Percentiles rank a stretch among this genome's conserved stretches.
Evolutionary conservation across 2,329 filamentous ascomycete species (phyloP).

Genomic region (Diaporthe helianthi): DNA sequence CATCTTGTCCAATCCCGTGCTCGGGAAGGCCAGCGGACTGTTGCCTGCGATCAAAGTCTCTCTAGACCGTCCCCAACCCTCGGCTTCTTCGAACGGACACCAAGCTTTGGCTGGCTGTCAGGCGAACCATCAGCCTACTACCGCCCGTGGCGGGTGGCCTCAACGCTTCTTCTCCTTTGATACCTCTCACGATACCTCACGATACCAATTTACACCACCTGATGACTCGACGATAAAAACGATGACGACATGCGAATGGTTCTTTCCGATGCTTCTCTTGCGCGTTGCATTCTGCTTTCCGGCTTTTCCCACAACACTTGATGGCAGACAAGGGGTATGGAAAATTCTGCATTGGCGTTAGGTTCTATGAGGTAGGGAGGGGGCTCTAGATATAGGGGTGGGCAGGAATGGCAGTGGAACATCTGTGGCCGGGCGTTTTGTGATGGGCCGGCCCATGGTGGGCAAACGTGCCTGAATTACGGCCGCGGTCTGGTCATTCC

Average conservation of each 20-base stretch:
- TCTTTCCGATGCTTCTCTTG: constrained; percentile 13
- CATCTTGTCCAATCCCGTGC: neutral
- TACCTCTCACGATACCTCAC: constrained; percentile 33
- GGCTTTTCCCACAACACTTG: constrained; percentile 21
- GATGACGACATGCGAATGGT: constrained; percentile 27
- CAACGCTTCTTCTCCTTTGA: constrained; percentile 23
- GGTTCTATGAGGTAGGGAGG: constrained; percentile 18
- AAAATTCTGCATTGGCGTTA: constrained; percentile 30
- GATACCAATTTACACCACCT: constrained; percentile 34
- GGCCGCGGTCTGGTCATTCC: constrained; percentile 8
- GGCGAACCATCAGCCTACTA: neutral
- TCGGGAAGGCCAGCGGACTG: neutral
- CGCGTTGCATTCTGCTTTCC: constrained; percentile 28
- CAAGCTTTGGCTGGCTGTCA: neutral
- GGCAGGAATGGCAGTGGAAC: neutral
- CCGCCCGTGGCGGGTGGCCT: neutral
- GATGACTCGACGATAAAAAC: constrained; percentile 29
- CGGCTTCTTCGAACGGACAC: neutral
- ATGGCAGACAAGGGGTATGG: constrained; percentile 22
- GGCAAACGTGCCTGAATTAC: constrained; percentile 18
- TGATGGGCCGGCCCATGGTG: constrained; percentile 4
- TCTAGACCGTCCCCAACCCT: neutral
- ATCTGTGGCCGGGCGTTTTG: constrained; percentile 9
- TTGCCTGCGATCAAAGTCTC: constrained; percentile 19
- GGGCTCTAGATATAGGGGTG: constrained; percentile 24